A percentile compares a stretch with the other conserved stretches of the same genome.
Conservation (phyloP, 768 basidiomycete genomes). For the Podaxis mareebaensis region DNA sequence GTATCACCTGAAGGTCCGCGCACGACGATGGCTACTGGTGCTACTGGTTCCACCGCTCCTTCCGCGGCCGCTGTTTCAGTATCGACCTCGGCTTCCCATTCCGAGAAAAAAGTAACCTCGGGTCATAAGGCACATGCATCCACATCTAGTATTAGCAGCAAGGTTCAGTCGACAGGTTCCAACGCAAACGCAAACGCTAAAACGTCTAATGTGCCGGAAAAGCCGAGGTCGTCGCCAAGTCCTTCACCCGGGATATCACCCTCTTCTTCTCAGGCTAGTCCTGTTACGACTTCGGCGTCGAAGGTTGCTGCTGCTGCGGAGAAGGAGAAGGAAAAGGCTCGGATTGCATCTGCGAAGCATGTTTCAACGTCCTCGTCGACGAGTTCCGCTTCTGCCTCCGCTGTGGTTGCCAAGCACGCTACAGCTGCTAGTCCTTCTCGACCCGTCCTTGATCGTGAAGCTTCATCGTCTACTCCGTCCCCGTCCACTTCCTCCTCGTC, state of each 20-base stretch:
- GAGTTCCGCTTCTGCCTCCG: slow-evolving; percentile 8
- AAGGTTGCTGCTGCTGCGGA: slow-evolving; percentile 13
- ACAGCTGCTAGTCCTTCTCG: slow-evolving; percentile 8
- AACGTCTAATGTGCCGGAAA: neutral
- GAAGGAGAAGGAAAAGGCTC: slow-evolving; percentile 14
- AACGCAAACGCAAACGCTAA: neutral
- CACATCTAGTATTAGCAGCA: neutral
- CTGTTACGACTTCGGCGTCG: slow-evolving; percentile 10
- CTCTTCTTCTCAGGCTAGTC: slow-evolving; percentile 11
- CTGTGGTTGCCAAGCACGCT: slow-evolving; percentile 2
- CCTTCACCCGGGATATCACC: neutral
- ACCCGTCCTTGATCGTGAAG: slow-evolving; percentile 6
- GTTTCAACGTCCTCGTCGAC: neutral
- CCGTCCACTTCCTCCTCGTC: neutral
- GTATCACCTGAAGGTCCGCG: slow-evolving; percentile 6
- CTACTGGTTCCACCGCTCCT: neutral
- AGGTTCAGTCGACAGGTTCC: neutral
- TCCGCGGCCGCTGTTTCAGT: slow-evolving; percentile 7
- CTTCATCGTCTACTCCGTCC: neutral
- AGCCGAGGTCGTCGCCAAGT: neutral
- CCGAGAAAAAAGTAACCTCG: neutral
- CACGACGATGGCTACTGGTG: neutral
- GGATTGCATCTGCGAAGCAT: slow-evolving; percentile 13
- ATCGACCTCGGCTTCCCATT: neutral
- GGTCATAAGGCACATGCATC: neutral